phyloP scores from a whole-genome alignment of 768 basidiomycete genomes.

The Lyophyllum decastes region DNA sequence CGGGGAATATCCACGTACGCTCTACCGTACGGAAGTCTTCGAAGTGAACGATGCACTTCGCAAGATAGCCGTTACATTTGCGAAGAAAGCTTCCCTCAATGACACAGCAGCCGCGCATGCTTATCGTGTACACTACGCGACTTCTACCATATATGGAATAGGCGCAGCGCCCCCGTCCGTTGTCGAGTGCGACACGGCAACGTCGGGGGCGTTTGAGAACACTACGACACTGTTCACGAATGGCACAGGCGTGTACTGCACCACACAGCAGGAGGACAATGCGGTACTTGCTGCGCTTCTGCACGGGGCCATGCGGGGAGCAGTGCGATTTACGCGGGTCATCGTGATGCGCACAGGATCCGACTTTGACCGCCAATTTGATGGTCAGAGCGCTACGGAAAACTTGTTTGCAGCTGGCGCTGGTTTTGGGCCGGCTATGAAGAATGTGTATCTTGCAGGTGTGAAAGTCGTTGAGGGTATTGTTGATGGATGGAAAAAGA shows the following conservation, averaged over 20 bases:
- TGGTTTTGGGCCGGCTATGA: constrained; percentile 6
- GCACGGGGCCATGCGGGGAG: constrained; percentile 5
- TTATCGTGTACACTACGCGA: constrained; percentile 1
- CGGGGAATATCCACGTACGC: constrained; percentile 5
- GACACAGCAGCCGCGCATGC: constrained; percentile 9
- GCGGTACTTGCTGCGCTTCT: constrained; percentile 8
- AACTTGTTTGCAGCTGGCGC: constrained; percentile 7
- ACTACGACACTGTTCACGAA: constrained; percentile 12
- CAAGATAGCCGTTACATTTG: constrained; percentile 7
- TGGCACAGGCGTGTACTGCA: constrained; percentile 13
- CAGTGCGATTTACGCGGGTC: constrained; percentile 5
- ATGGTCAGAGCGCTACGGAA: constrained; percentile 10
- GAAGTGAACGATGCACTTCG: constrained; percentile 15
- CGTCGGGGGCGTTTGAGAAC: constrained; percentile 15
- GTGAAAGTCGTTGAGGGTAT: constrained; percentile 15
- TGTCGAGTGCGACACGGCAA: constrained; percentile 14
- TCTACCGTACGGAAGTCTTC: constrained; percentile 13
- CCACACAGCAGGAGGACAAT: constrained; percentile 16
- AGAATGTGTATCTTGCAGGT: constrained; percentile 10
- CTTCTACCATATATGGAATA: background rate
- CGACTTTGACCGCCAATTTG: constrained; percentile 13
- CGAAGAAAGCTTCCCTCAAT: background rate
- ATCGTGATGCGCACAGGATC: constrained; percentile 12
- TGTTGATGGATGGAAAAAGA: constrained; percentile 9
- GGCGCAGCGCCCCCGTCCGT: constrained; percentile 13